Base-by-base conservation (phyloP, 768 basidiomycete genomes). In the Flagelloscypha sp. region DNA sequence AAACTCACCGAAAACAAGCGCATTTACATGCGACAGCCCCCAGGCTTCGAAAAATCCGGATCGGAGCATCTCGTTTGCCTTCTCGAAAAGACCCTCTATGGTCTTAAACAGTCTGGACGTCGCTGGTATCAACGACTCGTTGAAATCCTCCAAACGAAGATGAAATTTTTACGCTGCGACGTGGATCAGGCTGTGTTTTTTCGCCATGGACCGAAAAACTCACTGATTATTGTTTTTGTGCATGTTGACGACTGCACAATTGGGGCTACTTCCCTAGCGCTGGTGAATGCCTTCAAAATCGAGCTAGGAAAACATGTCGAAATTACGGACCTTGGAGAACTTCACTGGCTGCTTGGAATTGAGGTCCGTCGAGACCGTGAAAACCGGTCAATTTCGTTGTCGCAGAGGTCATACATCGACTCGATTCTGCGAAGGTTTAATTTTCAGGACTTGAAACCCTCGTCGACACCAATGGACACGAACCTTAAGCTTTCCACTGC, bases 1-100 rank as follows among this genome's bases (percentile, higher is more conserved):
- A 20, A 44, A 27, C 34, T 60, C 1, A 15, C 41, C 0, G 27
- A 36, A 21, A 36, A 46, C 24, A 52, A 61, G 24, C 22, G 41
- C 1, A 64, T 74, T 25, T 72, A 62, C 49, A 69, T 74, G 64
- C 23, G 53, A 7, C 56, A 61, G 31, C 63, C 65, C 1, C 55
- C 53, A 0, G 58, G 62, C 0, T 59, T 53, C 21, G 30, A 36
- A 11, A 20, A 30, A n/a, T 42, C 35, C 0, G 29, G 24, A 20
- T 27, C 34, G 12, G 11, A 36, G 1, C 13, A 27, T 7, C 27
- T 38, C 10, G 53, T 56, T 2, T 53, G 47, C 20, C 36, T 35
- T 2, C 49, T 60, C 6, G 17, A 18, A 6, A 55, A 55, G 28
- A 47, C 53, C 2, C 32, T 59, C 1, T 61, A 59, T 41, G 50